Evolutionary conservation across 768 basidiomycete genomes (phyloP), one percentile per base, ranked within the genome.

Genomic region (Amanita polypyramis): DNA sequence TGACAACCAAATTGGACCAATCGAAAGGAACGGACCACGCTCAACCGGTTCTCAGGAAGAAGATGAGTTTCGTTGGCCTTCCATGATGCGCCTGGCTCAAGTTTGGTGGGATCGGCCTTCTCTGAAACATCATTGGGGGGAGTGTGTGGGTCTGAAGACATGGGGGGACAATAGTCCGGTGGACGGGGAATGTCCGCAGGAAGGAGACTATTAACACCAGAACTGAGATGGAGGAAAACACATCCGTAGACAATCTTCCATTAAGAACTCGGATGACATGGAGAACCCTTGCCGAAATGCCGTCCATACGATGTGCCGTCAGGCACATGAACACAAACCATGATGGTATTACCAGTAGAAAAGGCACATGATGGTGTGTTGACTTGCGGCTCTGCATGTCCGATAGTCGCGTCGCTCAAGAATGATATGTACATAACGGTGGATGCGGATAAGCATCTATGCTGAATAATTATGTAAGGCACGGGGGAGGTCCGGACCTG

Each of bases 21-120:
- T 41, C 19, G 37, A 34, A 35, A 47, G 20, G 47, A 37, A 60
- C 65, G 37, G 47, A 77, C 76, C n/a, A 79, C 57, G 10, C 62
- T 38, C 40, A 79, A 56, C 9, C 65, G 63, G 55, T 79, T 79
- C 51, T 76, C 67, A 5, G 79, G 80, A n/a, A 82, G 54, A 9
- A 71, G 64, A 27, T 80, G 78, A 14, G 71, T 67, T 52, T 82
- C 80, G 45, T 69, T 62, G 5, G 60, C 59, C 50, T 71, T 74
- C 80, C 80, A 81, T 15, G 77, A 71, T 19, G 72, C 69, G 1
- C 75, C 77, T 4, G 72, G 73, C 43, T 52, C 45, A 1, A 52
- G 55, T 36, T 70, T 67, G 30, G 29, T 29, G 8, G 51, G 53
- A 52, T 35, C 47, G 30, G 19, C 30, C 21, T 10, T 35, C n/a